Percentiles rank a stretch among this genome's conserved stretches.
Evolutionary conservation across 441 rosid genomes (phyloP).

Genomic region (Euphorbia neoarborescens): DNA sequence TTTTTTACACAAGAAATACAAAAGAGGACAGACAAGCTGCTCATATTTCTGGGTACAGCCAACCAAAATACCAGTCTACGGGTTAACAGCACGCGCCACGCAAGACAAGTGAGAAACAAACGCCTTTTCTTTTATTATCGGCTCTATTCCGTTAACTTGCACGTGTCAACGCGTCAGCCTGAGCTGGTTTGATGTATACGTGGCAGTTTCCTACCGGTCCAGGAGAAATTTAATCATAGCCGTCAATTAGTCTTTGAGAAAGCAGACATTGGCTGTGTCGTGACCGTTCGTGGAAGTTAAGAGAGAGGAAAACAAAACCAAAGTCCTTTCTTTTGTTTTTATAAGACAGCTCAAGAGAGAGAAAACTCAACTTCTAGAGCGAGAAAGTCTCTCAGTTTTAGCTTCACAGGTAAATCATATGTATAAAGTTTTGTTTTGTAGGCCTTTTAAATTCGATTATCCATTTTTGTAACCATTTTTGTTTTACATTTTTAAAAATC

Average conservation of each 20-base stretch:
- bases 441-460: slow-evolving; percentile 22
- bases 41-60: background rate
- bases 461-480: background rate
- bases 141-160: slow-evolving; percentile 20
- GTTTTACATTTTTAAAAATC: background rate
- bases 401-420: slow-evolving; percentile 25
- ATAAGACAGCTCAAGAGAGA: slow-evolving; percentile 14
- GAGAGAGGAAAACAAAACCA: slow-evolving; percentile 24
- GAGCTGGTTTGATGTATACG: slow-evolving; percentile 41
- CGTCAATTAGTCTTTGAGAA: slow-evolving; percentile 38
- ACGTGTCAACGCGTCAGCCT: slow-evolving; percentile 37
- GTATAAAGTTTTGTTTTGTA: background rate
- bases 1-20: background rate
- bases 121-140: too few species aligned
- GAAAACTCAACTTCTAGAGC: slow-evolving; percentile 15
- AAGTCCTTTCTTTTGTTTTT: slow-evolving; percentile 27
- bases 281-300: slow-evolving; percentile 47
- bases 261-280: slow-evolving; percentile 36
- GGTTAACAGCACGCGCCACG: background rate
- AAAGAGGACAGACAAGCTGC: background rate
- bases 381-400: slow-evolving; percentile 11
- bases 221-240: slow-evolving; percentile 33
- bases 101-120: too few species aligned
- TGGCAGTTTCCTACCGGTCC: slow-evolving; percentile 30
- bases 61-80: background rate